Conservation (phyloP, 257 asterid species). For the Prunella vulgaris region DNA sequence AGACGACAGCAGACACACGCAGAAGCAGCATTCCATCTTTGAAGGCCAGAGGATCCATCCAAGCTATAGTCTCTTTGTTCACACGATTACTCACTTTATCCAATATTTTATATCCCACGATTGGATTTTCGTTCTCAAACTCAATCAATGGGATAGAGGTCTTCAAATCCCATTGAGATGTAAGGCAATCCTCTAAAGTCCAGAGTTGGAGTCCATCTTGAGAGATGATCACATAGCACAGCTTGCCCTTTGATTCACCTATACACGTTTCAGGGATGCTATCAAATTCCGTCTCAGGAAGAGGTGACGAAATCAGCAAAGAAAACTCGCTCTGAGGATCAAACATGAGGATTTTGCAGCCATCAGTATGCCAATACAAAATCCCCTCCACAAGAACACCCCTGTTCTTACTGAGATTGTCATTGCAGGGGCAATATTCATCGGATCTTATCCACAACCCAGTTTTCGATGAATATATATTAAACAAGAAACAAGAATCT, state of each 20-base stretch:
- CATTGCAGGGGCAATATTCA: slow-evolving; percentile 33
- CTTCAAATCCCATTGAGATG: slow-evolving; percentile 41
- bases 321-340: slow-evolving; percentile 44
- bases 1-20: slow-evolving; percentile 30
- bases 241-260: slow-evolving; percentile 50
- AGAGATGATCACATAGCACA: slow-evolving; percentile 38
- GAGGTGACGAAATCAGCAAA: slow-evolving; percentile 41
- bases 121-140: slow-evolving; percentile 35
- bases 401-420: slow-evolving; percentile 31
- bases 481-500: slow-evolving; percentile 31
- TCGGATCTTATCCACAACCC: slow-evolving; percentile 43
- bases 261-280: slow-evolving; percentile 46
- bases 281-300: slow-evolving; percentile 31
- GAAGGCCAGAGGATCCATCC: slow-evolving; percentile 47
- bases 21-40: slow-evolving; percentile 48
- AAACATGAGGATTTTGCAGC: slow-evolving; percentile 52
- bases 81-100: slow-evolving; percentile 22
- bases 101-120: slow-evolving; percentile 21
- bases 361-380: slow-evolving; percentile 60
- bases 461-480: slow-evolving; percentile 41
- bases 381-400: slow-evolving; percentile 37
- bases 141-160: slow-evolving; percentile 25
- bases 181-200: slow-evolving; percentile 42
- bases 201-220: slow-evolving; percentile 56
- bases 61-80: slow-evolving; percentile 1